phyloP scores from a whole-genome alignment of 495 filamentous ascomycete genomes.

The Daldinia loculata region DNA sequence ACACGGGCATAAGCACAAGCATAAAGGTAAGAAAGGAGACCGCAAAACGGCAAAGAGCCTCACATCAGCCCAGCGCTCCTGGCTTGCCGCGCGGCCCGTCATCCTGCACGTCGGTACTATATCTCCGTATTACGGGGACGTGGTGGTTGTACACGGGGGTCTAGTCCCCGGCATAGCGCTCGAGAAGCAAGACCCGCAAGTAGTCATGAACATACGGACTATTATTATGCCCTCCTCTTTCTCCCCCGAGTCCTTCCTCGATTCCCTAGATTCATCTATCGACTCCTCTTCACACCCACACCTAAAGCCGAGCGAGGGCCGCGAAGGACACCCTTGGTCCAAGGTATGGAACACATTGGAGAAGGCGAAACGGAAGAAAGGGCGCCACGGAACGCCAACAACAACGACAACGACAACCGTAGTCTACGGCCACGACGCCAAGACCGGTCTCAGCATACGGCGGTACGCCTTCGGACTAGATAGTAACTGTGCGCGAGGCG shows the following conservation, averaged over 20 bases:
- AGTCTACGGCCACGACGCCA: slow-evolving; percentile 90
- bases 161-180: slow-evolving; percentile 77
- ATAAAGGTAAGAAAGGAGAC: slow-evolving; percentile 29
- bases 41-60: slow-evolving; percentile 50
- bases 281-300: not conserved
- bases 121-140: slow-evolving; percentile 59
- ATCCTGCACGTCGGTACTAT: slow-evolving; percentile 74
- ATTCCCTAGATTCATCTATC: not conserved
- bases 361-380: slow-evolving; percentile 10
- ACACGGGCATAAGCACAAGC: slow-evolving; percentile 7
- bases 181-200: slow-evolving; percentile 77
- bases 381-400: slow-evolving; percentile 57
- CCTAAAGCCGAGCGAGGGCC: slow-evolving; percentile 34
- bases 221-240: slow-evolving; percentile 53
- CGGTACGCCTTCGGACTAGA: slow-evolving; percentile 85
- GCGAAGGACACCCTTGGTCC: slow-evolving; percentile 71
- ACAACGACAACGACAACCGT: slow-evolving; percentile 68
- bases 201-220: slow-evolving; percentile 91
- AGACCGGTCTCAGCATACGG: slow-evolving; percentile 68
- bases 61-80: slow-evolving; percentile 65
- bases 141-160: slow-evolving; percentile 85
- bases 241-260: not conserved
- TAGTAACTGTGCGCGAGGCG: slow-evolving; percentile 78
- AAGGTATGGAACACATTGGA: slow-evolving; percentile 61
- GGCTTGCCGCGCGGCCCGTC: slow-evolving; percentile 74